These are phyloP conservation scores for Globisporangium nagaii DNA, from an alignment of 352 stramenopile genomes.

Conservation along the genomic window DNA sequence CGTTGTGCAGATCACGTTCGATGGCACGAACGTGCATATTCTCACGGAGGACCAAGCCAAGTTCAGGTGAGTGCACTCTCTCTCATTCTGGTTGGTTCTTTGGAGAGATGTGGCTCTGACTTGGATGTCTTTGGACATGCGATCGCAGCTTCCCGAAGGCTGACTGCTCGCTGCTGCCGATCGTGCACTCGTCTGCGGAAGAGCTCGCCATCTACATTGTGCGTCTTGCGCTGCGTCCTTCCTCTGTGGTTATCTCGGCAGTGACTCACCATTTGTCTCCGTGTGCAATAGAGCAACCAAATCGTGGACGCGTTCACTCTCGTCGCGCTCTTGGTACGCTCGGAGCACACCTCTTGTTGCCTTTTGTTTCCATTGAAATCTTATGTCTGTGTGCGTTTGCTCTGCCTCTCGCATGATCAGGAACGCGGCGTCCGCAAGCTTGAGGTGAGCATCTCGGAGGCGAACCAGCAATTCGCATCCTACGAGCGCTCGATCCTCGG, in stretches of 20 bases:
- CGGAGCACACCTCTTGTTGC: too few species aligned
- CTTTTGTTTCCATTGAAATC: too few species aligned
- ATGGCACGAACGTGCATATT: constrained; percentile 86
- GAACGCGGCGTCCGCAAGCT: constrained; percentile 83
- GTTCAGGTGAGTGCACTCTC: constrained; percentile 62
- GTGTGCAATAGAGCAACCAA: constrained; percentile 63
- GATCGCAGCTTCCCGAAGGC: constrained; percentile 89
- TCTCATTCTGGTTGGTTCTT: too few species aligned
- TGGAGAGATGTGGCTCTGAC: too few species aligned
- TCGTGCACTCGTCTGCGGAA: constrained; percentile 96
- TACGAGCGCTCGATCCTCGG: constrained; percentile 70
- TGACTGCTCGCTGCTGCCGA: constrained; percentile 95
- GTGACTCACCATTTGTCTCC: background rate
- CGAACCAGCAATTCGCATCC: constrained; percentile 84
- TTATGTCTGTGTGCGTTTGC: background rate
- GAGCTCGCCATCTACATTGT: constrained; percentile 95
- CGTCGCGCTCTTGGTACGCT: constrained; percentile 52
- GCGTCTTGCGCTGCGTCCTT: constrained; percentile 15
- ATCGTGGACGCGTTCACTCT: constrained; percentile 84
- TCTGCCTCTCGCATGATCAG: constrained; percentile 13
- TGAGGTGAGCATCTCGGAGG: constrained; percentile 94
- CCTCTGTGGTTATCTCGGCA: background rate
- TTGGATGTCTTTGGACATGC: too few species aligned
- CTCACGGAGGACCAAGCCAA: constrained; percentile 92
- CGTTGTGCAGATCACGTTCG: constrained; percentile 64